These are phyloP conservation scores for Eustoma russellianum DNA, from an alignment of 257 asterid species.

Conservation along the genomic window DNA sequence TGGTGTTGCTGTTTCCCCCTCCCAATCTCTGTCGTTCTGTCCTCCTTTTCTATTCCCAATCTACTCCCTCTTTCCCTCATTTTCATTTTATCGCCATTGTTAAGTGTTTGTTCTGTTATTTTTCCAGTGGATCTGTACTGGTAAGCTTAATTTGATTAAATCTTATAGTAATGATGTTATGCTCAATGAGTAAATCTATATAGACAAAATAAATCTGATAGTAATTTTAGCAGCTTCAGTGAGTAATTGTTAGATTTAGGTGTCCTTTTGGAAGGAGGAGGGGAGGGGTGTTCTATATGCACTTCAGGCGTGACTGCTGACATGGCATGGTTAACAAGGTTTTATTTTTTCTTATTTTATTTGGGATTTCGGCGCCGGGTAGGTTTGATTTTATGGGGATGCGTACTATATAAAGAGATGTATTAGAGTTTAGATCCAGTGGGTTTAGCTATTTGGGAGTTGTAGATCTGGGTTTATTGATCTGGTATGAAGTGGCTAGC, in stretches of 20 bases:
- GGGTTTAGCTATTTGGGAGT: not conserved
- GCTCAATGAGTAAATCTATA: too few relatives aligned
- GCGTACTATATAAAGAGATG: conserved; percentile 2
- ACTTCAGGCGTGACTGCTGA: conserved; percentile 3
- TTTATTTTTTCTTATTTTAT: not conserved
- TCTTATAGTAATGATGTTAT: too few relatives aligned
- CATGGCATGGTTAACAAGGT: conserved; percentile 2
- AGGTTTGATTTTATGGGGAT: conserved; percentile 2
- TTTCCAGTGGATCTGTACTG: conserved; percentile 19
- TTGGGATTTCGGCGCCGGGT: too few relatives aligned
- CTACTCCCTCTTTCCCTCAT: not conserved
- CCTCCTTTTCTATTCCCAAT: not conserved
- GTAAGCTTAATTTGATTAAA: conserved; percentile 4
- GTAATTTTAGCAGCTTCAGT: too few relatives aligned
- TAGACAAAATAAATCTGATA: too few relatives aligned
- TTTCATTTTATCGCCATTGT: not conserved
- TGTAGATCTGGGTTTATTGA: conserved; percentile 27
- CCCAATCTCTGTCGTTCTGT: not conserved
- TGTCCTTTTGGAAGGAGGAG: too few relatives aligned
- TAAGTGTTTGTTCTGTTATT: too few relatives aligned
- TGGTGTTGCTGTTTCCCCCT: conserved; percentile 7
- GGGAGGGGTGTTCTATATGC: too few relatives aligned
- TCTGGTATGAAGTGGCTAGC: conserved; percentile 5
- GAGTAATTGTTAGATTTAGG: too few relatives aligned
- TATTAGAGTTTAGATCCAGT: conserved; percentile 9